Evolutionary conservation across 2,329 filamentous ascomycete species (phyloP).

Genomic region (Monosporascus ibericus): DNA sequence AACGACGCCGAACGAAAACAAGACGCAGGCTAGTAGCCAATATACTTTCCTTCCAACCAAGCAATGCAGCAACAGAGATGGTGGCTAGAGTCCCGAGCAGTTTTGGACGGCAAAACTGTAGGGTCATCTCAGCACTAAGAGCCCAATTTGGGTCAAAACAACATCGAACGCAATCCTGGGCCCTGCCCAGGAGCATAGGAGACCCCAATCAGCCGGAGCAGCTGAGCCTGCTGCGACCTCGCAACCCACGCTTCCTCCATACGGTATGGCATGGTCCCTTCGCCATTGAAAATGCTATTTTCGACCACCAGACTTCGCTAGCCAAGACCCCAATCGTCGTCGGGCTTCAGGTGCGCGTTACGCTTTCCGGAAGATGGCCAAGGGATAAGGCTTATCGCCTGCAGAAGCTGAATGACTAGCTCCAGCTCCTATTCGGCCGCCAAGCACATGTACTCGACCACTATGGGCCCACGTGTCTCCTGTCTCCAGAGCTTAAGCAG

Average conservation of each 20-base stretch:
- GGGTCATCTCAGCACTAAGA: not conserved
- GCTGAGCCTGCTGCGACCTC: not conserved
- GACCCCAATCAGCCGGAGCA: not conserved
- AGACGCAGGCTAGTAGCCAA: no score
- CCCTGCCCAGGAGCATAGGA: not conserved
- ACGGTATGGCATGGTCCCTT: not conserved
- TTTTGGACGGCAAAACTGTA: not conserved
- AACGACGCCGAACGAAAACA: no score
- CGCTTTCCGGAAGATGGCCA: conserved; percentile 11
- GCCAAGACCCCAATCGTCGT: conserved; percentile 12
- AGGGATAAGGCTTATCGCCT: conserved; percentile 16
- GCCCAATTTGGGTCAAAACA: not conserved
- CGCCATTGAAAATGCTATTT: conserved; percentile 1
- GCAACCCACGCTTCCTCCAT: not conserved
- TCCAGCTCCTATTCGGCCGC: conserved; percentile 11
- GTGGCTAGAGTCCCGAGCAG: not conserved
- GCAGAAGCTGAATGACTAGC: conserved; percentile 22
- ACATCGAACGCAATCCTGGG: not conserved
- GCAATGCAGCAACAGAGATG: not conserved
- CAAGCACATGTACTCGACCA: conserved; percentile 3
- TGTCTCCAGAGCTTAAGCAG: no score
- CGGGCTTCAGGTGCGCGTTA: conserved; percentile 5
- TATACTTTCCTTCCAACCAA: not conserved
- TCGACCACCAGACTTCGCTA: conserved; percentile 2
- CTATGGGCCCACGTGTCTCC: not conserved